Base-by-base conservation (phyloP, 2,329 filamentous ascomycete genomes). In the Periconia sp. region DNA sequence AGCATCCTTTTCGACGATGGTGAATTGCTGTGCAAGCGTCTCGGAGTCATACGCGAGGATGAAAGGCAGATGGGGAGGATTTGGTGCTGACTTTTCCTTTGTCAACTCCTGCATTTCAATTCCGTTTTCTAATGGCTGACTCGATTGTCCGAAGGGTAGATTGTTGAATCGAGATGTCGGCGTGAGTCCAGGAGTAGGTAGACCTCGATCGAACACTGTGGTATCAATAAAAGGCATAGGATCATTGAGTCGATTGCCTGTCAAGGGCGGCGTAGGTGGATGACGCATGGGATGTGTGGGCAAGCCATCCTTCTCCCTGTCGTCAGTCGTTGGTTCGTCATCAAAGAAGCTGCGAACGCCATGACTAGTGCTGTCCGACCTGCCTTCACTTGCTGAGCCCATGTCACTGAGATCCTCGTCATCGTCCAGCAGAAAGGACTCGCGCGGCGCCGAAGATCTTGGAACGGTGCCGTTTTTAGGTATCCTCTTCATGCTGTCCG, bases 1-100 rank as follows among this genome's bases (percentile, higher is more conserved):
- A 1, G 88, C 89, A 63, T 92, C 89, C 66, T 92, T 92, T 62
- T 94, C 89, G 33, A 94, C 89, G 23, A 94, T 78, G 0, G 88
- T 92, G 55, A 94, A 89, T 57, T 94, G 89, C 66, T 92, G 86
- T 3, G 89, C 89, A 18, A 94, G 77, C 3, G 86, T 75, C 54
- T 89, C 84, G 5, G 89, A 90, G 58, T 91, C 87, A 56, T 91
- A 92, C 0, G 87, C 87, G 17, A 94, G 76, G 42, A 91, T 85
- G 66, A 94, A 94, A 0, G 89, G 89, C 24, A 92, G 70, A 66
- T 94, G 89, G 4, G 78, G 49, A 47, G 64, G 62, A 11, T 59
- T 38, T 32, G 36, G 52, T 33, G 36, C 36, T 17, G 33, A 32
- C 23, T 28, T 38, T 24, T 51, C 38, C 46, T 52, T 45, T 38